Base-by-base conservation (phyloP, 495 filamentous ascomycete genomes). In the Aspergillus wentii region DNA sequence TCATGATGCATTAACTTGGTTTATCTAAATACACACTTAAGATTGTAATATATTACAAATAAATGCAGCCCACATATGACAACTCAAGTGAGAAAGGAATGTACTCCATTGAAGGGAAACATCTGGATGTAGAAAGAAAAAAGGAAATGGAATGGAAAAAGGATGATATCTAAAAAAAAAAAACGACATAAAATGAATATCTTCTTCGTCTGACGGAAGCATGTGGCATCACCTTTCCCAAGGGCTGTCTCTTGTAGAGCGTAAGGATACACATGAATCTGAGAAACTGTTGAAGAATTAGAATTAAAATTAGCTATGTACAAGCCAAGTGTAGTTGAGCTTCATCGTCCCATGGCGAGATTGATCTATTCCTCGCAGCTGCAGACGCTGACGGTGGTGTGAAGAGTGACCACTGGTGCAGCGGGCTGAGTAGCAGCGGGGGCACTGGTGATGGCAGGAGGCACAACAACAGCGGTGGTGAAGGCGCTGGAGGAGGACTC, bases 231-330 rank as follows among this genome's bases (percentile, higher is more conserved):
- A n/a, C n/a, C n/a, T n/a, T n/a, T n/a, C n/a, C n/a, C n/a, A n/a
- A n/a, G n/a, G n/a, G n/a, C n/a, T n/a, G n/a, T n/a, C 30, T 30
- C 29, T 20, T 15, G 30, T 30, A 16, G 20, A 40, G 21, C 32
- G 25, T 27, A 27, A 23, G 16, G 32, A 36, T 17, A 15, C 40
- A 25, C 33, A 35, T 18, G 30, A n/a, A n/a, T n/a, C n/a, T 20
- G 4, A 20, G 17, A 34, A 41, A 40, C 37, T 42, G 35, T 41
- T 33, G 41, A 32, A 48, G 45, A 51, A 56, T 49, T 48, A 60
- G 51, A 57, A 65, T 63, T 64, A 64, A 26, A 57, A 64, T 62
- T 63, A 61, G 30, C 40, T 62, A 57, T 61, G 54, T 65, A 67
- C 63, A 63, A 46, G 42, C 43, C 26, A 38, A 19, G n/a, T n/a